Evolutionary conservation across 2,329 filamentous ascomycete species (phyloP).

Genomic region (Fusarium compactum): DNA sequence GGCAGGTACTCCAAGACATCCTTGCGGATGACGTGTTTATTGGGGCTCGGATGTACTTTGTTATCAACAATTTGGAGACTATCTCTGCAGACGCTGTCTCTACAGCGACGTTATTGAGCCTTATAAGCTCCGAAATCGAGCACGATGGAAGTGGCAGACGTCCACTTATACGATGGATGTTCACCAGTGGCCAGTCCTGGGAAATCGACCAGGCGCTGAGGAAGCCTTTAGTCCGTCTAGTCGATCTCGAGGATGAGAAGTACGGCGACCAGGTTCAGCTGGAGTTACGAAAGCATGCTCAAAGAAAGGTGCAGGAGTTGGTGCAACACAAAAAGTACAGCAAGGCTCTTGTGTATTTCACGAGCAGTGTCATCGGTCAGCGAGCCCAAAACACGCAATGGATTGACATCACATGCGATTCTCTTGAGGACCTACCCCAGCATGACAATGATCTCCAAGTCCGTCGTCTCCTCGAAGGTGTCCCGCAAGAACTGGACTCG

Average conservation of each 20-base stretch:
- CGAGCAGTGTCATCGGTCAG: slow-evolving; percentile 56
- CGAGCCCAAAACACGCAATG: slow-evolving; percentile 58
- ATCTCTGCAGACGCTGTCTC: slow-evolving; percentile 50
- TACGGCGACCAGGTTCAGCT: slow-evolving; percentile 35
- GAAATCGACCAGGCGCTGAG: slow-evolving; percentile 16
- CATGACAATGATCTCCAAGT: slow-evolving; percentile 55
- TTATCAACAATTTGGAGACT: slow-evolving; percentile 57
- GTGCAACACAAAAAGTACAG: slow-evolving; percentile 55
- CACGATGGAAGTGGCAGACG: slow-evolving; percentile 13
- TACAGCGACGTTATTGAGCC: slow-evolving; percentile 16
- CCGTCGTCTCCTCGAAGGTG: slow-evolving; percentile 54
- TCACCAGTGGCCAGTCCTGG: slow-evolving; percentile 52
- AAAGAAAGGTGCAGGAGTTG: slow-evolving; percentile 52
- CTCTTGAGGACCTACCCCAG: slow-evolving; percentile 55
- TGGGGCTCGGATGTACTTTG: slow-evolving; percentile 51
- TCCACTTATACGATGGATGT: slow-evolving; percentile 52
- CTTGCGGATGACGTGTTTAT: slow-evolving; percentile 49
- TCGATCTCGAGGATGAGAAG: slow-evolving; percentile 39
- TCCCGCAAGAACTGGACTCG: slow-evolving; percentile 55
- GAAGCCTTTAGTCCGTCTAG: slow-evolving; percentile 13
- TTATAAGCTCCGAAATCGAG: slow-evolving; percentile 16
- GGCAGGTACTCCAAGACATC: slow-evolving; percentile 58
- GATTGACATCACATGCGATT: slow-evolving; percentile 59
- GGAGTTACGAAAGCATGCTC: slow-evolving; percentile 46
- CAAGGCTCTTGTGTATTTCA: slow-evolving; percentile 57